These are phyloP conservation scores for Staphylotrichum longicolle DNA, from an alignment of 495 filamentous ascomycete species.

Conservation along the genomic window DNA sequence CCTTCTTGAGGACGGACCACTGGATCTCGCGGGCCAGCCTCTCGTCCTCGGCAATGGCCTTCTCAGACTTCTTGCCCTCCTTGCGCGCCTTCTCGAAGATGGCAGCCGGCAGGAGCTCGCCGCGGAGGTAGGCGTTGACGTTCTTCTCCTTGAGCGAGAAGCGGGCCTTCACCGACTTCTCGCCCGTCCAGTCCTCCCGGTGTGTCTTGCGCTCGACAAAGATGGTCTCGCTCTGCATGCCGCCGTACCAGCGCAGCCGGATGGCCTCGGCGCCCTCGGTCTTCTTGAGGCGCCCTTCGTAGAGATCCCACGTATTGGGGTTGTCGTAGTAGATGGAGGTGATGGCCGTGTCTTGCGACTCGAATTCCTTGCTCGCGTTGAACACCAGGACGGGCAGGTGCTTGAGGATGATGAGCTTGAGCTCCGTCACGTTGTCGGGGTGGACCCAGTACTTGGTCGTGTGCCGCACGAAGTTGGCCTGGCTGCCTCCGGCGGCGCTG, in stretches of 20 bases:
- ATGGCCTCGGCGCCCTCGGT: slow-evolving; percentile 97
- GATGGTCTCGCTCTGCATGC: slow-evolving; percentile 89
- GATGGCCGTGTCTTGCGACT: slow-evolving; percentile 83
- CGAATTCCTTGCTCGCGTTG: slow-evolving; percentile 96
- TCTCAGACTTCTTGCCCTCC: slow-evolving; percentile 86
- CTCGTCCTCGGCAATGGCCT: slow-evolving; percentile 87
- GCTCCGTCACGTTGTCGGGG: slow-evolving; percentile 94
- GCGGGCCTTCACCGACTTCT: slow-evolving; percentile 97
- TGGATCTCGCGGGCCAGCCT: slow-evolving; percentile 88
- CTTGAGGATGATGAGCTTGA: slow-evolving; percentile 96
- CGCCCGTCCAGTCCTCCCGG: slow-evolving; percentile 97
- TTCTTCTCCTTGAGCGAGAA: slow-evolving; percentile 96
- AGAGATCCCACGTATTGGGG: slow-evolving; percentile 86
- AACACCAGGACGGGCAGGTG: slow-evolving; percentile 97
- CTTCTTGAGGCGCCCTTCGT: slow-evolving; percentile 92
- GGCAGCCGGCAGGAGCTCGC: slow-evolving; percentile 73
- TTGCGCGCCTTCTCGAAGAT: slow-evolving; percentile 93
- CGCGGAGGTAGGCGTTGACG: slow-evolving; percentile 82
- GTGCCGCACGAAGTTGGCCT: slow-evolving; percentile 95
- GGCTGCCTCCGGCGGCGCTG: slow-evolving; percentile 80
- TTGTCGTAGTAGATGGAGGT: slow-evolving; percentile 99
- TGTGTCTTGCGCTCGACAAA: slow-evolving; percentile 99
- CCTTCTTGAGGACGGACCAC: slow-evolving; percentile 81
- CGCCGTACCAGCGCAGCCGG: slow-evolving; percentile 94
- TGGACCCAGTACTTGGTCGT: slow-evolving; percentile 99